Conservation (phyloP, 1,284 basidiomycete species). For the Schizophyllum commune region DNA sequence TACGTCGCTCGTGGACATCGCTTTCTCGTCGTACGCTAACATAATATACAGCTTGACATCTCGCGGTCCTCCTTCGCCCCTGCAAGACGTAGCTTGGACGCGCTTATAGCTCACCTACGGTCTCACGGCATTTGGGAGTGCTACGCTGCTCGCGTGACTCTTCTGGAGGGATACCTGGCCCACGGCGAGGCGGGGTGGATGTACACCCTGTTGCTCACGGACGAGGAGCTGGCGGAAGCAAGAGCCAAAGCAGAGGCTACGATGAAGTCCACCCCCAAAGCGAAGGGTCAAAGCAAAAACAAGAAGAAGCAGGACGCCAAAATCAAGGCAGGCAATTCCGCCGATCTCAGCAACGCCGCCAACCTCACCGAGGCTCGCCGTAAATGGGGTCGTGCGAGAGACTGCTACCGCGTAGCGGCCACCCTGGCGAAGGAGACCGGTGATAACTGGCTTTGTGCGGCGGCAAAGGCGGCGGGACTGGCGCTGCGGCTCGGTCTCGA, state of each 20-base stretch:
- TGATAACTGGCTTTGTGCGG: slow-evolving; percentile 45
- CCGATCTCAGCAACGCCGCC: not conserved
- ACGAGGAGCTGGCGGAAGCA: not conserved
- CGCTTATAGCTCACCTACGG: slow-evolving; percentile 59
- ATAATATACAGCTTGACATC: slow-evolving; percentile 41
- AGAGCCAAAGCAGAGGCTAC: no score
- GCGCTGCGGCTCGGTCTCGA: slow-evolving; percentile 48
- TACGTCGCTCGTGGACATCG: slow-evolving; percentile 22
- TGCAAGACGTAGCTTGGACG: slow-evolving; percentile 41
- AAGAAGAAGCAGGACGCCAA: not conserved
- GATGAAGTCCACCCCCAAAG: not conserved
- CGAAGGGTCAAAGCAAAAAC: not conserved
- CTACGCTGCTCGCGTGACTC: slow-evolving; percentile 50
- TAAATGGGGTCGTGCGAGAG: slow-evolving; percentile 36
- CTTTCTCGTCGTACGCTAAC: not conserved
- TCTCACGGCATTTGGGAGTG: slow-evolving; percentile 43
- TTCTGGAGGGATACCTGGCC: slow-evolving; percentile 64
- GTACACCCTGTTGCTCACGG: slow-evolving; percentile 21
- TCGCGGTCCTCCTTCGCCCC: slow-evolving; percentile 58
- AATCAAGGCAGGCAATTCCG: not conserved
- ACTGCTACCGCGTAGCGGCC: slow-evolving; percentile 57
- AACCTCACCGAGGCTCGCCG: slow-evolving; percentile 14
- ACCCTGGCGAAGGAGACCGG: slow-evolving; percentile 29
- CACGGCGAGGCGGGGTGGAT: slow-evolving; percentile 32
- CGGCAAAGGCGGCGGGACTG: slow-evolving; percentile 53